Percentiles rank a stretch among this genome's conserved stretches.
These are phyloP conservation scores for Mortierella sp. DNA, from an alignment of 371 early-diverging fungal genomes.

Conservation along the genomic window DNA sequence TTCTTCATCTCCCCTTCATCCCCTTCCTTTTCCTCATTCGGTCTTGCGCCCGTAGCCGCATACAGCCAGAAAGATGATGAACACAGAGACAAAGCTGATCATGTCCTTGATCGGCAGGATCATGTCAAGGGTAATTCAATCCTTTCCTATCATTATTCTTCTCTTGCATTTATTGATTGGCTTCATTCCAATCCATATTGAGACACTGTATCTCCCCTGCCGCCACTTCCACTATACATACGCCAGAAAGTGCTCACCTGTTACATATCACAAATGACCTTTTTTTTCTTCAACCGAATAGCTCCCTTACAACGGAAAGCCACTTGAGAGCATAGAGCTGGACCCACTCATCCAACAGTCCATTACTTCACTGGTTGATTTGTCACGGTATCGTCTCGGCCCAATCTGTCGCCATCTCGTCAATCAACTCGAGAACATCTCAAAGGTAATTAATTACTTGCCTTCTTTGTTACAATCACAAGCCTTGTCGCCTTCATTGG, in stretches of 20 bases:
- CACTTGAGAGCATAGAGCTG: constrained; percentile 69
- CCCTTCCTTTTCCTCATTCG: background rate
- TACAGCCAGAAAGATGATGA: constrained; percentile 25
- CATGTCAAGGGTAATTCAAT: constrained; percentile 38
- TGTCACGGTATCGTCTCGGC: constrained; percentile 74
- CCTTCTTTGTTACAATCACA: background rate
- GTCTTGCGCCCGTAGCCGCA: background rate
- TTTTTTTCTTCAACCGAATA: constrained; percentile 18
- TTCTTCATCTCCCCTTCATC: background rate
- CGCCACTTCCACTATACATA: too few species aligned
- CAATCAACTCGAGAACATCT: constrained; percentile 68
- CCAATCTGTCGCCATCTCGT: constrained; percentile 67
- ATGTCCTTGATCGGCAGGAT: constrained; percentile 53
- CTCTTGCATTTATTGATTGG: background rate
- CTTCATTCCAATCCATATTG: too few species aligned
- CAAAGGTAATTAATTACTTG: constrained; percentile 62
- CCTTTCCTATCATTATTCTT: background rate
- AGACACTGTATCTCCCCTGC: too few species aligned
- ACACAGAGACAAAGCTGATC: constrained; percentile 48
- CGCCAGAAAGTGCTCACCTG: background rate
- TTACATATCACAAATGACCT: background rate
- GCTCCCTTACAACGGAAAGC: constrained; percentile 72
- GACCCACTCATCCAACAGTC: constrained; percentile 79
- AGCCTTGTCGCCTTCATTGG: too few species aligned
- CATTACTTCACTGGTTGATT: constrained; percentile 74